Evolutionary conservation across 2,329 filamentous ascomycete genomes (phyloP).

Genomic region (Uncinocarpus reesii): DNA sequence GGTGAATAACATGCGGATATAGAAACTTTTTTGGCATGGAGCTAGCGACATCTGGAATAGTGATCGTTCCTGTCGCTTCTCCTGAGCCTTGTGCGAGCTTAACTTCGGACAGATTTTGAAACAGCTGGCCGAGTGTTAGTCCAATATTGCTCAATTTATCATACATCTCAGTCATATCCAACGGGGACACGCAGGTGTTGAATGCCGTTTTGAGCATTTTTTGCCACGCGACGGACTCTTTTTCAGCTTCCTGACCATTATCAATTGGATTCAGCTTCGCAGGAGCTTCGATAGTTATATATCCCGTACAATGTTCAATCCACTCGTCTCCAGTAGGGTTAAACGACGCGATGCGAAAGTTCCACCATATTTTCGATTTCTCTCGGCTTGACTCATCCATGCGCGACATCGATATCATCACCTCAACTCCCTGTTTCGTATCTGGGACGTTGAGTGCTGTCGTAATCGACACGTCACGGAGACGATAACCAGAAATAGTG

Average conservation of each 20-base stretch:
- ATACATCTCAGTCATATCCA: conserved; percentile 22
- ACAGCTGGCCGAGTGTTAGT: conserved; percentile 25
- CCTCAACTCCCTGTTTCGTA: conserved; percentile 25
- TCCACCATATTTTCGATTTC: conserved; percentile 21
- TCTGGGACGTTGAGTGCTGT: conserved; percentile 25
- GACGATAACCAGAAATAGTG: conserved; percentile 5
- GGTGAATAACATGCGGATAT: conserved; percentile 29
- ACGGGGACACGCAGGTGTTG: conserved; percentile 18
- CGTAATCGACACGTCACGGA: conserved; percentile 23
- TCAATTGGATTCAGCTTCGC: conserved; percentile 16
- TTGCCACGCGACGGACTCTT: conserved; percentile 17
- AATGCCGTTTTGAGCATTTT: conserved; percentile 14
- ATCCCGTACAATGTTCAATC: conserved; percentile 30
- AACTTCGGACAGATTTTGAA: conserved; percentile 24
- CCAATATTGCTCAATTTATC: conserved; percentile 23
- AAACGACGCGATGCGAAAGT: conserved; percentile 27
- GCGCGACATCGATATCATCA: conserved; percentile 21
- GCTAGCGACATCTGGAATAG: conserved; percentile 23
- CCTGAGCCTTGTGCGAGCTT: conserved; percentile 18
- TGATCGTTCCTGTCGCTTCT: conserved; percentile 20
- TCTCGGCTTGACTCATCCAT: conserved; percentile 19
- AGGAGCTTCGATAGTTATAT: conserved; percentile 21
- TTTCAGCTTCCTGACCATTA: conserved; percentile 19
- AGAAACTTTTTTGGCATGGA: conserved; percentile 28
- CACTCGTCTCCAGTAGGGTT: conserved; percentile 23